phyloP scores from a whole-genome alignment of 768 basidiomycete species.

The Gymnopilus junonius region DNA sequence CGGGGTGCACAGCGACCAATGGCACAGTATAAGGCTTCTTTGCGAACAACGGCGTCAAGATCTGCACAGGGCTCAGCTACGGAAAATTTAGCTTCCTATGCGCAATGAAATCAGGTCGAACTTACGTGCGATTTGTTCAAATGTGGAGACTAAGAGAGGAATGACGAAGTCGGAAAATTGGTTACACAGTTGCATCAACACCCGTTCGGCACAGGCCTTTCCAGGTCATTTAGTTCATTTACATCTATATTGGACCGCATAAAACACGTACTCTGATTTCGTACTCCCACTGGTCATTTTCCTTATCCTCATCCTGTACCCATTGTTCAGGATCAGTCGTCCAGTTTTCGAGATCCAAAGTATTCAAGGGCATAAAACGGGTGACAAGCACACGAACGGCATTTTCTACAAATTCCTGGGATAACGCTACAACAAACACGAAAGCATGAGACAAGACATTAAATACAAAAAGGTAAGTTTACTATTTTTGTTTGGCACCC shows the following conservation, averaged over 20 bases:
- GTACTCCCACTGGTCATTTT: conserved; percentile 92
- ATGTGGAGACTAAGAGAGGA: conserved; percentile 64
- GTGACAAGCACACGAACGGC: conserved; percentile 79
- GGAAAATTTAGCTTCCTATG: conserved; percentile 2
- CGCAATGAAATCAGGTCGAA: conserved; percentile 7
- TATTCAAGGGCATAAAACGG: conserved; percentile 83
- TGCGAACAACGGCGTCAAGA: conserved; percentile 68
- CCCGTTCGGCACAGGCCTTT: conserved; percentile 93
- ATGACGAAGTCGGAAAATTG: conserved; percentile 73
- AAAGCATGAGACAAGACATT: not conserved
- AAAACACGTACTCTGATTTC: conserved; percentile 75
- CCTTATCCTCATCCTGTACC: conserved; percentile 88
- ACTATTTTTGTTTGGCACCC: conserved; percentile 64
- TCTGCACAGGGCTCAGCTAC: conserved; percentile 53
- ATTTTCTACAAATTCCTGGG: conserved; percentile 72
- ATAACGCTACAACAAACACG: conserved; percentile 48
- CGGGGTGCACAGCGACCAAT: conserved; percentile 79
- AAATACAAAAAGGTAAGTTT: conserved; percentile 19
- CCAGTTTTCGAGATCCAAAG: conserved; percentile 84
- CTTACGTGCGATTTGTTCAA: conserved; percentile 66
- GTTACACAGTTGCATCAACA: conserved; percentile 76
- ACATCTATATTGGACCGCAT: not conserved
- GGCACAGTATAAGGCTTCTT: conserved; percentile 88
- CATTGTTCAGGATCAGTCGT: conserved; percentile 92
- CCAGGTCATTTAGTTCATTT: not conserved